Conservation (phyloP, 2,329 filamentous ascomycete species). For the Venturia pyrina region DNA sequence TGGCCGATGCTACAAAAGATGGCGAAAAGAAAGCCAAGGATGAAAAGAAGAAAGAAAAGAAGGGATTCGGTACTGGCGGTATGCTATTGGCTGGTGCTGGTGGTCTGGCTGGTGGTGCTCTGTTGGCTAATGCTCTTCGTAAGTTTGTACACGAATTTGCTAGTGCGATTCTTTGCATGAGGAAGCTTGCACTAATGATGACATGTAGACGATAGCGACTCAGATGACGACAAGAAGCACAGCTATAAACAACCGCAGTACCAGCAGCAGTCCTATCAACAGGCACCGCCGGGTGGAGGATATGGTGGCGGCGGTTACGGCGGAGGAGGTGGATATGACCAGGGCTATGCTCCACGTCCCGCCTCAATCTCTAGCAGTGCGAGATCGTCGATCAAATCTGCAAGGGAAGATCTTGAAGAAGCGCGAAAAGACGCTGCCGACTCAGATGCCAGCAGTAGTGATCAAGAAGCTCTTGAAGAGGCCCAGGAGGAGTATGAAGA, state of each 20-base stretch:
- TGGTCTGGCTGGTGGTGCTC: conserved; percentile 49
- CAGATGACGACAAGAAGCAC: conserved; percentile 21
- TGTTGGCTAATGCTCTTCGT: conserved; percentile 48
- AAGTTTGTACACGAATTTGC: conserved; percentile 20
- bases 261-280: conserved; percentile 8
- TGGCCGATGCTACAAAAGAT: conserved; percentile 2
- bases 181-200: conserved; percentile 15
- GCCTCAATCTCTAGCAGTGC: background rate
- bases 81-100: conserved; percentile 47
- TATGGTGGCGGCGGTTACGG: background rate
- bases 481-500: conserved; percentile 43
- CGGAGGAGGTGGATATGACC: conserved; percentile 9
- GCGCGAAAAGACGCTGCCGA: conserved; percentile 28
- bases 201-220: conserved; percentile 26
- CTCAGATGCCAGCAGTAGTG: conserved; percentile 39
- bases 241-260: conserved; percentile 12
- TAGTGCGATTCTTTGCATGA: background rate
- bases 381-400: background rate
- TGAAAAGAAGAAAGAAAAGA: conserved; percentile 24
- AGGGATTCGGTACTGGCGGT: conserved; percentile 35
- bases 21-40: conserved; percentile 16
- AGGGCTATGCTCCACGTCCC: background rate
- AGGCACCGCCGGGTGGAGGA: background rate
- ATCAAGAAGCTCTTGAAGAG: conserved; percentile 43
- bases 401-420: conserved; percentile 14